phyloP scores from a whole-genome alignment of 768 basidiomycete species.

The Suillus bovinus region DNA sequence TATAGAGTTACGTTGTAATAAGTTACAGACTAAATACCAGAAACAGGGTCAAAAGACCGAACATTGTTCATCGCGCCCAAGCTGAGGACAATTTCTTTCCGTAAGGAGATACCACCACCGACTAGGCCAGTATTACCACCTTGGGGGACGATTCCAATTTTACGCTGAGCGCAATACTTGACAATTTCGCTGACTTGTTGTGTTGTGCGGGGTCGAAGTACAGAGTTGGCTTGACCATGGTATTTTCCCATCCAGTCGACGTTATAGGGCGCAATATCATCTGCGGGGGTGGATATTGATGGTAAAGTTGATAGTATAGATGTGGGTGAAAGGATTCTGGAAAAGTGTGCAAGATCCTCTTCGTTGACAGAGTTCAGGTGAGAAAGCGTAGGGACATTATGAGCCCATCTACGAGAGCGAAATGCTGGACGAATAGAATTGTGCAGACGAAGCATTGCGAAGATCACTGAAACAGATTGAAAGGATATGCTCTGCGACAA shows the following conservation, averaged over 20 bases:
- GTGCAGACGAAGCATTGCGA: constrained; percentile 15
- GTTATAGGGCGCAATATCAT: constrained; percentile 81
- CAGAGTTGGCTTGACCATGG: constrained; percentile 77
- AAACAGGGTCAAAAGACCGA: constrained; percentile 81
- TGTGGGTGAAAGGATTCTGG: constrained; percentile 59
- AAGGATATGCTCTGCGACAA: background rate
- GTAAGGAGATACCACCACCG: constrained; percentile 87
- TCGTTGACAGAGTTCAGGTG: constrained; percentile 51
- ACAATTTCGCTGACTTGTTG: constrained; percentile 87
- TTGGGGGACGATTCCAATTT: constrained; percentile 93
- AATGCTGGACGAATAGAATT: constrained; percentile 4
- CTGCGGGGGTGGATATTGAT: constrained; percentile 43
- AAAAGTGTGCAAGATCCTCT: constrained; percentile 66
- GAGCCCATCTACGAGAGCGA: constrained; percentile 19
- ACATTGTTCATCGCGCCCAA: constrained; percentile 81
- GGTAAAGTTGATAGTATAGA: constrained; percentile 70
- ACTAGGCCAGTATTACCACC: constrained; percentile 99
- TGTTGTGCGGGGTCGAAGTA: constrained; percentile 86
- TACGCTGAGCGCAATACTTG: constrained; percentile 78
- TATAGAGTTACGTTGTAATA: constrained; percentile 11
- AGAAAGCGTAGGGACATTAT: constrained; percentile 22
- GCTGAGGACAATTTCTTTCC: constrained; percentile 86
- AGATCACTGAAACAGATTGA: background rate
- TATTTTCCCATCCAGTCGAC: constrained; percentile 98
- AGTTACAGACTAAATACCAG: constrained; percentile 48